phyloP scores from a whole-genome alignment of 2,329 filamentous ascomycete genomes.

The Aspergillaceae sp. region DNA sequence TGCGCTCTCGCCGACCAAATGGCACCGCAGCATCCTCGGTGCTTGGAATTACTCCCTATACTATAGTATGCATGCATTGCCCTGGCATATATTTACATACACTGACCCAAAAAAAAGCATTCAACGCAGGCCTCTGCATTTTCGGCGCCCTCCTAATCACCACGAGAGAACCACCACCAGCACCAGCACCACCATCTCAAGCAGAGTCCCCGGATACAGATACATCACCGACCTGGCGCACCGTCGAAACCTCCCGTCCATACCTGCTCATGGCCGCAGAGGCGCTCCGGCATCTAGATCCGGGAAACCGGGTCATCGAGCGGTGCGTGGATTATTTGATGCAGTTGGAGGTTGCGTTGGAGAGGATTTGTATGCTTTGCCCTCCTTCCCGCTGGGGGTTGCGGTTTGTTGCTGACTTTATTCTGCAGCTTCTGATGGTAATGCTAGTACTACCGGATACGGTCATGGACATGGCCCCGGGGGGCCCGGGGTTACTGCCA shows the following conservation, averaged over 20 bases:
- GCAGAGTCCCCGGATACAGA: too few species aligned
- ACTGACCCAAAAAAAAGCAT: constrained; percentile 13
- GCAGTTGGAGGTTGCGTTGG: constrained; percentile 6
- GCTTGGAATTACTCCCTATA: constrained; percentile 28
- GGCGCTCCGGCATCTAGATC: constrained; percentile 18
- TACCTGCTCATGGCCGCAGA: constrained; percentile 14
- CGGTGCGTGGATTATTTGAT: constrained; percentile 22
- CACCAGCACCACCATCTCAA: neutral
- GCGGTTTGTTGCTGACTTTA: too few species aligned
- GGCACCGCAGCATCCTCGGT: constrained; percentile 18
- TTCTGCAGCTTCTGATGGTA: too few species aligned
- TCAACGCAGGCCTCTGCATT: constrained; percentile 27
- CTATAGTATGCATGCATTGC: constrained; percentile 21
- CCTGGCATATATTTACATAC: neutral
- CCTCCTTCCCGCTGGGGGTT: too few species aligned
- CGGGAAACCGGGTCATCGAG: constrained; percentile 22
- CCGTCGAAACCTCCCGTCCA: constrained; percentile 5
- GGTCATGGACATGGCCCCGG: too few species aligned
- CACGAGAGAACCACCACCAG: constrained; percentile 4
- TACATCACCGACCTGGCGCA: constrained; percentile 1
- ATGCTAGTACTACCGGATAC: too few species aligned
- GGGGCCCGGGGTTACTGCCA: too few species aligned
- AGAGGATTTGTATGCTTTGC: too few species aligned
- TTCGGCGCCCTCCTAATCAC: constrained; percentile 19
- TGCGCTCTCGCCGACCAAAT: constrained; percentile 10